These are phyloP conservation scores for Mesembryanthemum crystallinum DNA, from an alignment of 148 eudicot species.

Conservation along the genomic window DNA sequence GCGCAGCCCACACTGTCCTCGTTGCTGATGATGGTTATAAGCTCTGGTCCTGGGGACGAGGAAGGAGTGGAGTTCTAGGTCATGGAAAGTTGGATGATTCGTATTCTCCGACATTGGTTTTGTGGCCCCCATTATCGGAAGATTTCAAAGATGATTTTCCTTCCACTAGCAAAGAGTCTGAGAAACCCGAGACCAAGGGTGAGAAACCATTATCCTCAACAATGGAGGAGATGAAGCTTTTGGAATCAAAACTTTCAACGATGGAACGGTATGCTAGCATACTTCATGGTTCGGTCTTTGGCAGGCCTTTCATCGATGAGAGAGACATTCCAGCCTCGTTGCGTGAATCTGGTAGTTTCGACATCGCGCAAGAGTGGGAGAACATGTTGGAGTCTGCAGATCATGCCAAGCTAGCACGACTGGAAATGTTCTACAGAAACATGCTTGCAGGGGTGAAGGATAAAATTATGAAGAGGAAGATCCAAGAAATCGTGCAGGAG, in stretches of 20 bases:
- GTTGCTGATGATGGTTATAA: constrained; percentile 59
- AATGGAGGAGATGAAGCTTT: constrained; percentile 52
- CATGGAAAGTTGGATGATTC: constrained; percentile 50
- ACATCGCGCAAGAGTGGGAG: constrained; percentile 72
- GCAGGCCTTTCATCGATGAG: constrained; percentile 53
- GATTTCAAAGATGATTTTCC: constrained; percentile 38
- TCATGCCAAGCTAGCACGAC: constrained; percentile 42
- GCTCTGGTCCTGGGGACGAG: constrained; percentile 90
- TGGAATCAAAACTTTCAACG: constrained; percentile 44
- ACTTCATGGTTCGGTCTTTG: constrained; percentile 74
- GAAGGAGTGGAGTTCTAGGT: constrained; percentile 80
- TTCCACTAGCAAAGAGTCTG: constrained; percentile 17
- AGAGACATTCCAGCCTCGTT: constrained; percentile 55
- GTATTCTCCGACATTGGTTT: constrained; percentile 46
- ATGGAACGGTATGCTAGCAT: constrained; percentile 66
- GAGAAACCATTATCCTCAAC: constrained; percentile 33
- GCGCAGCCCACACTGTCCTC: constrained; percentile 87
- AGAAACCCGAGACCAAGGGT: constrained; percentile 26
- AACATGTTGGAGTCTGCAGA: constrained; percentile 69
- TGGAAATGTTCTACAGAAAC: constrained; percentile 72
- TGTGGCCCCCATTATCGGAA: constrained; percentile 68
- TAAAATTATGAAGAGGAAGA: constrained; percentile 62
- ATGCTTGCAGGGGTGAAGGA: constrained; percentile 78
- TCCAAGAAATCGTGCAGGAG: constrained; percentile 64
- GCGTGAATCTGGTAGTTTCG: constrained; percentile 41